Percentiles rank a stretch among this genome's conserved stretches.
These are phyloP conservation scores for Onygenales sp. DNA, from an alignment of 2,329 filamentous ascomycete genomes.

Conservation along the genomic window DNA sequence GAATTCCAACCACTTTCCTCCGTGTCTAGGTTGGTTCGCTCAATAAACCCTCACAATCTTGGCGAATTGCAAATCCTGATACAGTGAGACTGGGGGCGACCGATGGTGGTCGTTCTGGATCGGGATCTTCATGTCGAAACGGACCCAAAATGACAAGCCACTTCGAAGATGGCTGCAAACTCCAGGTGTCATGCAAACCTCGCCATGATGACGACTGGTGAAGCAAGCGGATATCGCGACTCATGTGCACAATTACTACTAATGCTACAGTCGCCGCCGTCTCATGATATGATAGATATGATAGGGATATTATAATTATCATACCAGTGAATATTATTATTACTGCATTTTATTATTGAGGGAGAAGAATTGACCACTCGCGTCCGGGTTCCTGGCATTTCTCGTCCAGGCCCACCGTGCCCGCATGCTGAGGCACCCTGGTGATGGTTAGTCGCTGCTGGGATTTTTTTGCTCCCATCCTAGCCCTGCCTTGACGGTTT, in stretches of 20 bases:
- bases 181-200: not conserved
- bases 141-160: not conserved
- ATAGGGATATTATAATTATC: not conserved
- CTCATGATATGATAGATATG: not conserved
- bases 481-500: not conserved
- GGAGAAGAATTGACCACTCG: not conserved
- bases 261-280: too few relatives aligned
- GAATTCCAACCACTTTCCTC: not conserved
- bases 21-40: not conserved
- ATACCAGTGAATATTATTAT: not conserved
- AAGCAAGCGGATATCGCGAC: too few relatives aligned
- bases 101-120: not conserved
- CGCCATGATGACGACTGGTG: not conserved
- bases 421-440: not conserved
- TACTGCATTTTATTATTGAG: not conserved
- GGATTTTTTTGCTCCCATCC: not conserved
- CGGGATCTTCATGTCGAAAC: conserved; percentile 1
- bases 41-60: not conserved
- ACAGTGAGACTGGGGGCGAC: not conserved
- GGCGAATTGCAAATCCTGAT: not conserved
- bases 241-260: too few relatives aligned
- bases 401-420: not conserved
- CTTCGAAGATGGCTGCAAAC: not conserved
- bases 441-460: not conserved
- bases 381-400: conserved; percentile 1